Base-by-base conservation (phyloP, 129 eudicot species). In the Kitagawia praeruptora region DNA sequence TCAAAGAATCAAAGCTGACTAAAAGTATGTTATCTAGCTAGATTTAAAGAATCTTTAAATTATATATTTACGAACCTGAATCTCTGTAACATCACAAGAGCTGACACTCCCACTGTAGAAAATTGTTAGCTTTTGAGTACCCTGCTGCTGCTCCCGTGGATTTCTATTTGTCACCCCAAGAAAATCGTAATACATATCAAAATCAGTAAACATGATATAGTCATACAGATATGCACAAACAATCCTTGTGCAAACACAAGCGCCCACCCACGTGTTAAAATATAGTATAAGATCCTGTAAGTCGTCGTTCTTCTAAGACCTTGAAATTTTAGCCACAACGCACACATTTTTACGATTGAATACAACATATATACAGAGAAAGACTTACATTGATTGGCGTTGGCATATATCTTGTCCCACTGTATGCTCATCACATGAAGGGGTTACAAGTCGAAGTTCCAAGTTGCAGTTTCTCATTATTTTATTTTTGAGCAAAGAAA, bases 391-490 rank as follows among this genome's bases (percentile, higher is more conserved):
- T 19, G 76, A 67, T 23, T 49, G 74, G 49, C 14, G 66, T 45
- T 75, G 88, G 83, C 54, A 34, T 63, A 21, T 73, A 46, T 82
- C 34, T 74, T 37, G 23, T n/a, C 78, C 80, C 2, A 70, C 44
- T 63, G 90, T 7, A 37, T 70, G 78, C 54, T 80, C 75, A 77
- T 63, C 72, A 1, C 79, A 81, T 1, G 92, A 87, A 41, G 97
- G 93, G 48, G 93, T 85, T 44, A 87, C 85, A 42, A 89, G 92
- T 54, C 90, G 76, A 77, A 91, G 97, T 66, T 89, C 93, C 85
- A 91, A 78, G 77, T 89, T 88, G 66, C 97, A 89, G 81, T 84
- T 86, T 45, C 88, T 83, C 81, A 80, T 86, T 85, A 86, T 88
- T 8, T 21, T 51, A 5, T 7, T 2, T 23, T 11, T 39, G 64